Conservation (phyloP, 1,284 basidiomycete species). For the Malassezia equina region DNA sequence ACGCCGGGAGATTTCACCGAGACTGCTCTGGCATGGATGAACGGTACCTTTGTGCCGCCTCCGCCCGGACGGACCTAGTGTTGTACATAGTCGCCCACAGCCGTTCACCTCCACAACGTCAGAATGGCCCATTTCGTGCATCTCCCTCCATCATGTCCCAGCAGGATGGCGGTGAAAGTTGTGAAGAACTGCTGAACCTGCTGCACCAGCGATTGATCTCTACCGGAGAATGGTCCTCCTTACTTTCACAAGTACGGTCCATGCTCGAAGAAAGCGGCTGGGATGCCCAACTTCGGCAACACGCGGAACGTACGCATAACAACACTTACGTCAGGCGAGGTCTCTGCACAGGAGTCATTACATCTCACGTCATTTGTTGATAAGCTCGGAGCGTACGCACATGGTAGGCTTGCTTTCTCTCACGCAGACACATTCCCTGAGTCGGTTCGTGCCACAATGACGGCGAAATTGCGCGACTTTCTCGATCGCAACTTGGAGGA, state of each 20-base stretch:
- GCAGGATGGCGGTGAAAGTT: slow-evolving; percentile 10
- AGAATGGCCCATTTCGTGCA: background rate
- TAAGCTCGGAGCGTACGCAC: slow-evolving; percentile 13
- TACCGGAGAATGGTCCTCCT: slow-evolving; percentile 14
- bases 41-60: slow-evolving; percentile 62
- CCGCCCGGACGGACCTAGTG: slow-evolving; percentile 21
- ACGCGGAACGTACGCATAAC: slow-evolving; percentile 11
- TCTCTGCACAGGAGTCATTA: slow-evolving; percentile 4
- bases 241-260: background rate
- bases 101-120: background rate
- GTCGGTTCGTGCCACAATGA: slow-evolving; percentile 7
- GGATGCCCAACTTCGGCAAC: slow-evolving; percentile 13
- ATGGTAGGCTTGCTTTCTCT: slow-evolving; percentile 1
- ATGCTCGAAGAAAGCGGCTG: slow-evolving; percentile 16
- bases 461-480: slow-evolving; percentile 11
- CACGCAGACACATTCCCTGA: slow-evolving; percentile 14
- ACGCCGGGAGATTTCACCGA: slow-evolving; percentile 69
- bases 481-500: slow-evolving; percentile 17
- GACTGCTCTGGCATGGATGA: slow-evolving; percentile 63
- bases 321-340: slow-evolving; percentile 6
- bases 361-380: slow-evolving; percentile 12
- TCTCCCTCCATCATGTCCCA: slow-evolving; percentile 11
- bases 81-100: background rate
- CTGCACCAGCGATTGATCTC: slow-evolving; percentile 16
- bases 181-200: slow-evolving; percentile 15